A percentile compares a stretch with the other conserved stretches of the same genome.
Conservation (phyloP, 352 stramenopile species). For the Phytophthora hibernalis region DNA sequence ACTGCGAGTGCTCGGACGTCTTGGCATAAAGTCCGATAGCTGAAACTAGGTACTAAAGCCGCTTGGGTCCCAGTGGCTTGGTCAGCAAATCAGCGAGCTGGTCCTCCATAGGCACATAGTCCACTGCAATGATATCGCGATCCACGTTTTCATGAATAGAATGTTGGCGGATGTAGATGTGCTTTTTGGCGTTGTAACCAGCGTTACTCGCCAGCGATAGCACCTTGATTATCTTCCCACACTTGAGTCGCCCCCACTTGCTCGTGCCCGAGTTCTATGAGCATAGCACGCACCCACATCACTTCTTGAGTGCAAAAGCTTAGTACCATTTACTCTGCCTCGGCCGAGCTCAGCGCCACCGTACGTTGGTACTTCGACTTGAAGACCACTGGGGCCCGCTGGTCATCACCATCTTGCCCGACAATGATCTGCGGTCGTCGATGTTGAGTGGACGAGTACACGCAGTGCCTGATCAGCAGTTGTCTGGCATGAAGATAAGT, state of each 20-base stretch:
- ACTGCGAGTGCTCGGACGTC: no score
- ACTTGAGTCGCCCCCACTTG: neutral
- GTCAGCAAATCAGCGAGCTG: no score
- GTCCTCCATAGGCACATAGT: no score
- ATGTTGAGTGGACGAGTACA: no score
- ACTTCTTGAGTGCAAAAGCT: neutral
- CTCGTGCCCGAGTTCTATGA: no score
- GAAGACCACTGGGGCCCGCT: neutral
- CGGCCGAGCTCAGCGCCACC: no score
- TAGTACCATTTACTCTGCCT: neutral
- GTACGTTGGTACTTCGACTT: neutral
- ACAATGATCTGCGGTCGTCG: neutral
- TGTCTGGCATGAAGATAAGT: no score
- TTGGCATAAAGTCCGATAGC: neutral
- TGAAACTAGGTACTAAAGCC: neutral
- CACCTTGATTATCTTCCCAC: neutral
- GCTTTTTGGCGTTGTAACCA: neutral
- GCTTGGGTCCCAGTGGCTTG: no score
- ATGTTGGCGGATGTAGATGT: neutral
- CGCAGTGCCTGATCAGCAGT: neutral
- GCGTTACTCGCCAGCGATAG: neutral
- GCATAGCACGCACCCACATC: neutral
- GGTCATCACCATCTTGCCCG: no score
- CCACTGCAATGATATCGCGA: no score
- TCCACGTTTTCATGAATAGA: neutral